A percentile compares a stretch with the other conserved stretches of the same genome.
These are phyloP conservation scores for Gigaspora rosea DNA, from an alignment of 192 early-diverging fungal genomes.

Conservation along the genomic window DNA sequence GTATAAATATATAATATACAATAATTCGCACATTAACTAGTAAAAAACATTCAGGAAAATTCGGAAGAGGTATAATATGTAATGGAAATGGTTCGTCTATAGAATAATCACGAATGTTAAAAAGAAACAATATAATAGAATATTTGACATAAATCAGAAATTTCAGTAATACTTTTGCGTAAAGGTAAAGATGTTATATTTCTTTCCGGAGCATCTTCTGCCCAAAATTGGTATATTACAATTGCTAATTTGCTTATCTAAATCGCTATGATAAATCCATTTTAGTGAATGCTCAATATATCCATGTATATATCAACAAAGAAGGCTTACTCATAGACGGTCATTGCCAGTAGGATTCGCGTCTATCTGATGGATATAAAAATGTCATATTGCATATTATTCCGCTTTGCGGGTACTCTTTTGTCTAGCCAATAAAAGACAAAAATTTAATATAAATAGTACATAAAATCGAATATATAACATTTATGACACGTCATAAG, in stretches of 20 bases:
- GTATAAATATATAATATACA: too few relatives aligned
- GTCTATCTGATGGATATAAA: slow-evolving; percentile 10
- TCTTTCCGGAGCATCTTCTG: background rate
- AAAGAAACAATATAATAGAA: background rate
- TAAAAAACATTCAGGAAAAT: slow-evolving; percentile 20
- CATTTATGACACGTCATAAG: too few relatives aligned
- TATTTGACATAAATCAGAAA: background rate
- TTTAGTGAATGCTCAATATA: too few relatives aligned
- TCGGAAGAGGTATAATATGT: slow-evolving; percentile 18
- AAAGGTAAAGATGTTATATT: background rate
- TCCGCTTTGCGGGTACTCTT: background rate
- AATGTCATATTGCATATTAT: slow-evolving; percentile 25
- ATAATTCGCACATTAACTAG: background rate
- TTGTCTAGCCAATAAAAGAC: slow-evolving; percentile 10
- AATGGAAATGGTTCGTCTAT: slow-evolving; percentile 3
- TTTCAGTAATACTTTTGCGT: background rate
- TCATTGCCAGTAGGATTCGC: slow-evolving; percentile 2
- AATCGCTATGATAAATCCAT: background rate
- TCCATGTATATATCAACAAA: background rate
- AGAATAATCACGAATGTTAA: background rate
- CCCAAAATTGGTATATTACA: slow-evolving; percentile 8
- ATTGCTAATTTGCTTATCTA: slow-evolving; percentile 7
- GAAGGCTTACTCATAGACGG: background rate
- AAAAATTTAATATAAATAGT: background rate
- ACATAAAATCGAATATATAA: background rate